Evolutionary conservation across 2,329 filamentous ascomycete genomes (phyloP), one percentile per base, ranked within the genome.

Genomic region (Monosporascus cannonballus): DNA sequence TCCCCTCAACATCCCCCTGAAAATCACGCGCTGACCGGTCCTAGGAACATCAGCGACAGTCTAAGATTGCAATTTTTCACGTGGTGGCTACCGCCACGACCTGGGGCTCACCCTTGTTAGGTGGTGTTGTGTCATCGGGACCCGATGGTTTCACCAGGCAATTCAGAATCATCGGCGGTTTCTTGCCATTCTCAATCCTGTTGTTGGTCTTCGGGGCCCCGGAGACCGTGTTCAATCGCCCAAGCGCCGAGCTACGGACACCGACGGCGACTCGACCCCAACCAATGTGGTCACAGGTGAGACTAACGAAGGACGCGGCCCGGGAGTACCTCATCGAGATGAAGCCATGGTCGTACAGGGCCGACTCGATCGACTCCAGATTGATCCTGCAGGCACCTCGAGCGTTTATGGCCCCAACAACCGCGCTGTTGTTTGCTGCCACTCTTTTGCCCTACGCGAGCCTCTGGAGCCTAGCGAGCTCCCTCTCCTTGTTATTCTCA

Each of bases 101-200:
- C 1, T 81, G 79, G 76, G 79, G 79, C 37, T 69, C 74, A 0
- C 81, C 81, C 0, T 67, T 84, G 4, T 60, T 83, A 5, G 78
- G 78, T 18, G 79, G 80, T 2, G 69, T 75, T 22, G 69, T 74
- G 38, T 78, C 78, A 0, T 67, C 68, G 48, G 65, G 67, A 17
- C 57, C 62, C 1, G 57, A 65, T 34, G 72, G 74, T 6, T 76
- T 77, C 61, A 69, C 69, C 14, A 65, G 74, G 24, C 78, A 79
- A 53, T 81, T 81, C 56, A 73, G 74, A 54, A 72, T 83, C 47
- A 69, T 83, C 55, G 76, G 70, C 61, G 65, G 69, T 42, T 75
- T 83, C 54, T 70, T 79, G 51, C 64, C 73, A 5, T 45, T 77
- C 24, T 72, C 76, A 2, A 65, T 81, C 3, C 65, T 79, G 0